Evolutionary conservation across 116 monocot genomes (phyloP), one percentile per base, ranked within the genome.

Genomic region (Iris pallida): DNA sequence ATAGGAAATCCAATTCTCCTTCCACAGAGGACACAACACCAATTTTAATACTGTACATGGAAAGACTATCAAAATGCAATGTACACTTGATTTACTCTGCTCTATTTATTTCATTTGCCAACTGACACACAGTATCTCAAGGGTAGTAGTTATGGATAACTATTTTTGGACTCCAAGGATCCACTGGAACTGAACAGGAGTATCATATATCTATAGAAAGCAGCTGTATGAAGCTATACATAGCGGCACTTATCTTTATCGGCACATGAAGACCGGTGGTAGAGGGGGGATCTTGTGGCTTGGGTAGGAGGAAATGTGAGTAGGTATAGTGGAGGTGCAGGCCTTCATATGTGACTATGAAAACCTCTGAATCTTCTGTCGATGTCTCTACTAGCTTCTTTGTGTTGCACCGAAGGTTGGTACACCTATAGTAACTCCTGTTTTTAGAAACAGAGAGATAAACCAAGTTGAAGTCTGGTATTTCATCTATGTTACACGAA

Each of bases 381-480:
- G 91, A 88, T 8, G 80, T 80, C 68, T 95, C 95, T 20, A 95
- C 88, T 42, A 91, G 95, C 64, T 84, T 91, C 80, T 95, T 95
- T 0, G 95, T 91, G 20, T 79, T 91, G 77, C 95, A 95, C 47
- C 84, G 81, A 4, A 91, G 95, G 51, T 95, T 91, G 47, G 95
- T 89, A 86, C 95, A 95, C 20, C 86, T 72, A 69, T 95, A 95
- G 61, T 95, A 95, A 73, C 95, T 95, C 95, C 95, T 95, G 76
- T 52, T 47, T 20, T 57, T 63, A 45, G 30, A 30, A 30, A 30
- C 30, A 30, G 3, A 30, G 30, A 30, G 3, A 30, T 30, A 30
- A 30, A 30, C 30, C 30, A 30, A 30, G 30, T 30, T 30, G 30
- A 30, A 30, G 30, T 30, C 3, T 30, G 30, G 0, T 30, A 30